A percentile compares a stretch with the other conserved stretches of the same genome.
These are phyloP conservation scores for Sarocladium oryzae DNA, from an alignment of 2,329 filamentous ascomycete species.

Conservation along the genomic window DNA sequence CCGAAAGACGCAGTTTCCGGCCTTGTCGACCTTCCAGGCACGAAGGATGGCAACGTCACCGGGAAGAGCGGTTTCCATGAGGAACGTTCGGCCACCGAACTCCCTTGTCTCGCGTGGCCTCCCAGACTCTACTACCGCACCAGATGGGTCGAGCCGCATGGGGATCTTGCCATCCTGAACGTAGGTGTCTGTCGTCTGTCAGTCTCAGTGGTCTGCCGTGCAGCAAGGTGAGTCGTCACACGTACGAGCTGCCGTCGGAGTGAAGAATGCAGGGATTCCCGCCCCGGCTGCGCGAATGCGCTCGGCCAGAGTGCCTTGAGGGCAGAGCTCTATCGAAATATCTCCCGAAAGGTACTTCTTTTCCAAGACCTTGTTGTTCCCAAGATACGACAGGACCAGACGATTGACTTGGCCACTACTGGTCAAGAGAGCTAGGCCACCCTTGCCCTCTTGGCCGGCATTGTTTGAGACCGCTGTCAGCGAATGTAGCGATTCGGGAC, in stretches of 20 bases:
- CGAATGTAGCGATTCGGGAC: constrained; percentile 54
- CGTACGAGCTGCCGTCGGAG: constrained; percentile 59
- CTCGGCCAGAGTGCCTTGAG: constrained; percentile 69
- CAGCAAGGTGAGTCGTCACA: no score
- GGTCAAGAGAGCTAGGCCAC: constrained; percentile 63
- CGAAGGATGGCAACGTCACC: constrained; percentile 74
- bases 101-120: constrained; percentile 64
- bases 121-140: constrained; percentile 57
- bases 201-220: constrained; percentile 11
- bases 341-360: constrained; percentile 68
- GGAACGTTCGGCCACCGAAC: constrained; percentile 65
- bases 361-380: constrained; percentile 71
- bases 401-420: constrained; percentile 64
- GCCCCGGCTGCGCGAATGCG: constrained; percentile 66
- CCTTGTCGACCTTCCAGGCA: constrained; percentile 68
- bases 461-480: constrained; percentile 79
- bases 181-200: constrained; percentile 44
- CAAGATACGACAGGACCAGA: constrained; percentile 69
- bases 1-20: constrained; percentile 75
- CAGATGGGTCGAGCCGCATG: constrained; percentile 51
- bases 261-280: constrained; percentile 76
- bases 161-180: constrained; percentile 65
- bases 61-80: constrained; percentile 70
- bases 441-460: constrained; percentile 61
- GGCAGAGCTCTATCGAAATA: constrained; percentile 68